Conservation (phyloP, 805 yeast genomes). For the Candida easanensis region DNA sequence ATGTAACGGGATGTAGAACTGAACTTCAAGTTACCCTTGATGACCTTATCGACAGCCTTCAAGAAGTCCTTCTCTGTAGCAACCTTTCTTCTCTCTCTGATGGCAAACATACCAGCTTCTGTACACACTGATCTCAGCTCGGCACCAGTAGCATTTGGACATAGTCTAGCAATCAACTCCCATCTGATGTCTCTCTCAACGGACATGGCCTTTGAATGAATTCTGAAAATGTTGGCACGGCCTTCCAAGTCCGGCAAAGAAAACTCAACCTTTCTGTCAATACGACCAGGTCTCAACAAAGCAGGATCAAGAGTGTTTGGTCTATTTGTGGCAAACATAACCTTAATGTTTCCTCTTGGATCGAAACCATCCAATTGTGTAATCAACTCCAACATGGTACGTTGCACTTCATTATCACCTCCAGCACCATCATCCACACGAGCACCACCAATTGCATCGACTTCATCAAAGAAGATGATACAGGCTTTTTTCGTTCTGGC, state of each 20-base stretch:
- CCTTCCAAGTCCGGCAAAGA: conserved; percentile 96
- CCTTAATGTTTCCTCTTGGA: conserved; percentile 98
- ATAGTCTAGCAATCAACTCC: conserved; percentile 95
- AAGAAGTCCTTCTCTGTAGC: conserved; percentile 98
- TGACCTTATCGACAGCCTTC: conserved; percentile 97
- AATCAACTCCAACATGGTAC: conserved; percentile 97
- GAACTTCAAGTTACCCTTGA: conserved; percentile 97
- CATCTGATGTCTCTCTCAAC: conserved; percentile 97
- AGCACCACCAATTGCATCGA: conserved; percentile 99
- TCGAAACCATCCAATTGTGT: conserved; percentile 98
- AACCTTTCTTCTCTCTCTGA: conserved; percentile 95
- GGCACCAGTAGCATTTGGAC: conserved; percentile 99
- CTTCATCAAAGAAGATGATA: conserved; percentile 96
- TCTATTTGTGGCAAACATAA: conserved; percentile 98
- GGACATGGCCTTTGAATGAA: conserved; percentile 96
- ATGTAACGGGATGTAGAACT: conserved; percentile 95
- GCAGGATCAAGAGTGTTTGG: conserved; percentile 99
- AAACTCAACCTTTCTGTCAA: conserved; percentile 97
- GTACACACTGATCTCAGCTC: conserved; percentile 98
- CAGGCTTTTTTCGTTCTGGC: conserved; percentile 98
- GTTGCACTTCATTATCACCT: conserved; percentile 98
- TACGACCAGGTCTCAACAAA: conserved; percentile 95
- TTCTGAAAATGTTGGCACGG: conserved; percentile 94
- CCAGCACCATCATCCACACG: conserved; percentile 99
- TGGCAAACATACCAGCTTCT: conserved; percentile 99